Percentiles rank a stretch among this genome's conserved stretches.
Evolutionary conservation across 352 stramenopile genomes (phyloP).

Genomic region (Hyphochytrium catenoides): DNA sequence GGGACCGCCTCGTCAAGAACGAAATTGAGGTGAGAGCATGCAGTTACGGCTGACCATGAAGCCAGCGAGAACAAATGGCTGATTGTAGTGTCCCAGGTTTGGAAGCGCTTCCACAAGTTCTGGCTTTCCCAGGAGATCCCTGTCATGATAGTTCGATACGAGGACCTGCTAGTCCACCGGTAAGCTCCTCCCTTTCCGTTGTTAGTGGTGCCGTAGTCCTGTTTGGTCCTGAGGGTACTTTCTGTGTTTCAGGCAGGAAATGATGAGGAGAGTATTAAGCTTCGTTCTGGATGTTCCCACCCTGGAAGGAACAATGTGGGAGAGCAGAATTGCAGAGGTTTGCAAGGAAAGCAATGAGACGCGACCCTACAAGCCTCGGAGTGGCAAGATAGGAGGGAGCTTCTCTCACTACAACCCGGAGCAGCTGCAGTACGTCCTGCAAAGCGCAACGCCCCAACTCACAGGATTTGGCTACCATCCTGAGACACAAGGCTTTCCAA

Average conservation of each 20-base stretch:
- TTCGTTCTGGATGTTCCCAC: conserved; percentile 30
- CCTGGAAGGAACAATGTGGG: conserved; percentile 46
- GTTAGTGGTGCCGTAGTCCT: too few species aligned
- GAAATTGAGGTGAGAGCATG: conserved; percentile 30
- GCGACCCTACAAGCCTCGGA: conserved; percentile 48
- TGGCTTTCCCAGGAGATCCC: conserved; percentile 66
- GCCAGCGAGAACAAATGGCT: not conserved
- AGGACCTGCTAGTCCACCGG: conserved; percentile 57
- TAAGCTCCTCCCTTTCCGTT: conserved; percentile 9
- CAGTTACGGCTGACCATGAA: conserved; percentile 1
- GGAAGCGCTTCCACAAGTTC: conserved; percentile 69
- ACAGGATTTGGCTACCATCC: conserved; percentile 60
- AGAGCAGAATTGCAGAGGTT: conserved; percentile 29
- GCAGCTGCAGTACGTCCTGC: conserved; percentile 53
- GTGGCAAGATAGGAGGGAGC: conserved; percentile 50
- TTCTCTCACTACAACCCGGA: conserved; percentile 52
- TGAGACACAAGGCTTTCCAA: conserved; percentile 40
- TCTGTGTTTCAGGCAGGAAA: conserved; percentile 20
- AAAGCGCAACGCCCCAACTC: conserved; percentile 39
- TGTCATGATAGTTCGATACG: conserved; percentile 72
- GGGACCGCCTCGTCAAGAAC: conserved; percentile 63
- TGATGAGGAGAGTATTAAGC: conserved; percentile 41
- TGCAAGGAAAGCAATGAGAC: conserved; percentile 25
- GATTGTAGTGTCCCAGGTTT: conserved; percentile 22
- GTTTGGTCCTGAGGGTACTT: too few species aligned